Evolutionary conservation across 1,284 basidiomycete species (phyloP).

Genomic region (Leccinum laetum): DNA sequence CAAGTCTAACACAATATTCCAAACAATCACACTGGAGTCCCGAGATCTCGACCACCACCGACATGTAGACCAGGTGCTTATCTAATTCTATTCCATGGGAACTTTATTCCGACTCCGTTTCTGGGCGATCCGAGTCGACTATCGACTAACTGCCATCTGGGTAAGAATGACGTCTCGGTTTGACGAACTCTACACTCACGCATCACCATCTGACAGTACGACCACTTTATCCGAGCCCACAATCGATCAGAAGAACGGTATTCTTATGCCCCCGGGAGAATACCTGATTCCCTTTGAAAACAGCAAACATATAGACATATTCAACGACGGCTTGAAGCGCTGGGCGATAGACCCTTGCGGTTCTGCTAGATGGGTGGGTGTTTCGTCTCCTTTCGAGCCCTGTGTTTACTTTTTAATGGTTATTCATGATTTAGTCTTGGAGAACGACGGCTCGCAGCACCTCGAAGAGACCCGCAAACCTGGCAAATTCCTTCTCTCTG

Average conservation of each 20-base stretch:
- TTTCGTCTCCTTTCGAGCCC: constrained; percentile 2
- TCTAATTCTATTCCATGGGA: too few relatives aligned
- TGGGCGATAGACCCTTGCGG: constrained; percentile 8
- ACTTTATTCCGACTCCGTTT: too few relatives aligned
- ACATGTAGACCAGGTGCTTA: too few relatives aligned
- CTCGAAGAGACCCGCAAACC: neutral
- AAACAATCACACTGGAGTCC: too few relatives aligned
- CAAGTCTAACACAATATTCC: too few relatives aligned
- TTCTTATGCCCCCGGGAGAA: constrained; percentile 8
- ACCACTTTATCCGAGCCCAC: too few relatives aligned
- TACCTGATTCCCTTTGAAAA: constrained; percentile 12
- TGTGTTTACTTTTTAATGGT: neutral
- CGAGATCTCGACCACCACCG: too few relatives aligned
- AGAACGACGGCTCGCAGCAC: constrained; percentile 15
- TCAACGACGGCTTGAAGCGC: constrained; percentile 1
- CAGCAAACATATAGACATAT: constrained; percentile 3
- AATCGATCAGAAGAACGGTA: too few relatives aligned
- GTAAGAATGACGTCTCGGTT: constrained; percentile 19
- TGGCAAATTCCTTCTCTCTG: neutral
- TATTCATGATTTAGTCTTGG: neutral
- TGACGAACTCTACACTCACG: too few relatives aligned
- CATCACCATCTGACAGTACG: too few relatives aligned
- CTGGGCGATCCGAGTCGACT: too few relatives aligned
- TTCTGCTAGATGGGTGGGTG: neutral
- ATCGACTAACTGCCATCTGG: neutral